Conservation (phyloP, 257 asterid genomes). For the Penstemon davidsonii region DNA sequence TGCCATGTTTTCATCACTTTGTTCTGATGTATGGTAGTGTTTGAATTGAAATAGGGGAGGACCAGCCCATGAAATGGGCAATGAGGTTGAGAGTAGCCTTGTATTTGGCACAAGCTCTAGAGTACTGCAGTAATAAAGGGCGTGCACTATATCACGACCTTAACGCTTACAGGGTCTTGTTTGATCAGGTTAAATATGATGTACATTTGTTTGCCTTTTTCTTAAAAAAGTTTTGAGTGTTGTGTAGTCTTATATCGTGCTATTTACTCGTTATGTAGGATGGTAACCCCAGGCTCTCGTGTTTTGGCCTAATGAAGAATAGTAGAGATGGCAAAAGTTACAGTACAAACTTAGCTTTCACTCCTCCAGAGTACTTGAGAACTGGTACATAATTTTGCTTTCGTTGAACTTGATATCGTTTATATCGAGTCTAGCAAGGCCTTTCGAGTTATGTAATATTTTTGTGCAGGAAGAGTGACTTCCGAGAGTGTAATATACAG, state of each 20-base stretch:
- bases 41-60: conserved; percentile 49
- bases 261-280: conserved; percentile 36
- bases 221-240: neutral
- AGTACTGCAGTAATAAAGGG: conserved; percentile 53
- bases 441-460: neutral
- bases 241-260: neutral
- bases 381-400: conserved; percentile 37
- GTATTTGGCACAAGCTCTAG: conserved; percentile 63
- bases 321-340: conserved; percentile 69
- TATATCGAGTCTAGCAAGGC: too few relatives aligned
- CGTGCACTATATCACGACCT: conserved; percentile 63
- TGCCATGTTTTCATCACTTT: too few relatives aligned
- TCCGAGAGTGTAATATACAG: conserved; percentile 67
- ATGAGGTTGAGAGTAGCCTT: conserved; percentile 62
- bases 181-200: conserved; percentile 46
- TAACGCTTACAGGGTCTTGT: conserved; percentile 63
- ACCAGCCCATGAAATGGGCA: conserved; percentile 69
- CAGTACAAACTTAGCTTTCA: conserved; percentile 68
- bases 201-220: neutral
- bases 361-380: conserved; percentile 72
- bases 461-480: conserved; percentile 58
- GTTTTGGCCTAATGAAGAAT: conserved; percentile 69
- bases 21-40: neutral
- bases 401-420: neutral
- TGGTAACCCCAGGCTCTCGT: conserved; percentile 65